Conservation (phyloP, 1,284 basidiomycete species). For the Irpex sp. region DNA sequence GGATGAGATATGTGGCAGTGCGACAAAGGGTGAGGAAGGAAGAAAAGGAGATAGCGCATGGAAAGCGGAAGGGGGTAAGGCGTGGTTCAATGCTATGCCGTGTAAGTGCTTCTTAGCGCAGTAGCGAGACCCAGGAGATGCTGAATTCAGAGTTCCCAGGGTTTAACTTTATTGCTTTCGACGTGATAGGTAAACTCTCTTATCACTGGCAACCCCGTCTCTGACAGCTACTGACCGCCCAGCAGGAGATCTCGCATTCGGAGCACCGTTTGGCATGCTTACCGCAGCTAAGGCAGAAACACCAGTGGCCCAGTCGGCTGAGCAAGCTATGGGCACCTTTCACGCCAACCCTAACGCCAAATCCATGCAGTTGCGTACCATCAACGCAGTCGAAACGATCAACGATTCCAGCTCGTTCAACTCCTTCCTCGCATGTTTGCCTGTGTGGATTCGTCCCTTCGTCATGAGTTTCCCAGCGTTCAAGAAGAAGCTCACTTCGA, state of each 20-base stretch:
- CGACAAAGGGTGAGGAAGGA: background rate
- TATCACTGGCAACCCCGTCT: no score
- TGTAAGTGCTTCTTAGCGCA: background rate
- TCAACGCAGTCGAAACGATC: background rate
- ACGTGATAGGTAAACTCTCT: background rate
- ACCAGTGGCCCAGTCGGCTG: background rate
- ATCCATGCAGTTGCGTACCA: background rate
- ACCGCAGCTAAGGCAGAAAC: background rate
- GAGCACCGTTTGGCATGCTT: slow-evolving; percentile 82
- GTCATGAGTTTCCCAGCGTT: background rate
- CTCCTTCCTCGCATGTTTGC: background rate
- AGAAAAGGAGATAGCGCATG: background rate
- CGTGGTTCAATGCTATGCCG: background rate
- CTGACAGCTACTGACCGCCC: background rate
- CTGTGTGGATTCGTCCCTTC: background rate
- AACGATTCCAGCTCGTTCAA: background rate
- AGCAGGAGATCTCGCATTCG: slow-evolving; percentile 65
- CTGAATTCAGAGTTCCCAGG: background rate
- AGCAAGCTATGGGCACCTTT: background rate
- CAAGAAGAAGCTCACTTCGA: background rate
- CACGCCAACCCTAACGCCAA: background rate
- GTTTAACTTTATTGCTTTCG: background rate
- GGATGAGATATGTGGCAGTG: background rate
- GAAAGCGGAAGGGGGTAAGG: background rate
- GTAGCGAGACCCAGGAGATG: background rate